These are phyloP conservation scores for Ascochyta rabiei DNA, from an alignment of 2,329 filamentous ascomycete genomes.

Conservation along the genomic window DNA sequence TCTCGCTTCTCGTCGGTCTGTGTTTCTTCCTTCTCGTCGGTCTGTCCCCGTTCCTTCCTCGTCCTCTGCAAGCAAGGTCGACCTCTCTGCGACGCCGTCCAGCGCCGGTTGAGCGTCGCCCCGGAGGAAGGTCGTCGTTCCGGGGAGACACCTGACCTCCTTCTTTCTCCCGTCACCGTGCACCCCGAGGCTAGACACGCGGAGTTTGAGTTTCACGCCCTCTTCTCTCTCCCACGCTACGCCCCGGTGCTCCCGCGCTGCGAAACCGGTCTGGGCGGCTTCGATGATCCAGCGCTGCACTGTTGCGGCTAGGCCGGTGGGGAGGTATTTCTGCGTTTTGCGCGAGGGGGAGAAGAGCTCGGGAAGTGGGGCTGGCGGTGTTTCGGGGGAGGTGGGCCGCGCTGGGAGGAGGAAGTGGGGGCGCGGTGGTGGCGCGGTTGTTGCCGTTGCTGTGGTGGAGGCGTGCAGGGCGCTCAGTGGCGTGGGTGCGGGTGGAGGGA, in stretches of 20 bases:
- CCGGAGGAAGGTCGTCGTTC: constrained; percentile 30
- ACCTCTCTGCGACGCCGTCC: constrained; percentile 24
- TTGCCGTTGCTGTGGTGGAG: not conserved
- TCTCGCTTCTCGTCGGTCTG: too few species aligned
- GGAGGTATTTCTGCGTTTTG: constrained; percentile 56
- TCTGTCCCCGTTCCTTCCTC: not conserved
- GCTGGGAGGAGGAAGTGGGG: constrained; percentile 50
- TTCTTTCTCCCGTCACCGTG: not conserved
- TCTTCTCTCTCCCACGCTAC: constrained; percentile 17
- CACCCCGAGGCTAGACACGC: constrained; percentile 6
- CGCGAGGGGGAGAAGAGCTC: constrained; percentile 62
- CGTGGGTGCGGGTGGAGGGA: constrained; percentile 19
- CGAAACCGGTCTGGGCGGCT: constrained; percentile 27
- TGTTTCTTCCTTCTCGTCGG: constrained; percentile 6
- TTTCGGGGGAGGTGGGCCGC: constrained; percentile 35
- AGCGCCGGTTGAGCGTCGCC: constrained; percentile 22
- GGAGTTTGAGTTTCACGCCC: constrained; percentile 31
- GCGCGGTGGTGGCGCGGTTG: constrained; percentile 24
- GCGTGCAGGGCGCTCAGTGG: constrained; percentile 3
- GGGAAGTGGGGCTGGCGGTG: constrained; percentile 49
- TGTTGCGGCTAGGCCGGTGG: constrained; percentile 57
- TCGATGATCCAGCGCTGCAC: constrained; percentile 60
- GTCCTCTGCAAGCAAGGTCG: too few species aligned
- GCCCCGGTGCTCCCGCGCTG: constrained; percentile 16
- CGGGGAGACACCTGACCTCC: constrained; percentile 29